Base-by-base conservation (phyloP, 2,329 filamentous ascomycete species). In the Aspergillus aculeatinus region DNA sequence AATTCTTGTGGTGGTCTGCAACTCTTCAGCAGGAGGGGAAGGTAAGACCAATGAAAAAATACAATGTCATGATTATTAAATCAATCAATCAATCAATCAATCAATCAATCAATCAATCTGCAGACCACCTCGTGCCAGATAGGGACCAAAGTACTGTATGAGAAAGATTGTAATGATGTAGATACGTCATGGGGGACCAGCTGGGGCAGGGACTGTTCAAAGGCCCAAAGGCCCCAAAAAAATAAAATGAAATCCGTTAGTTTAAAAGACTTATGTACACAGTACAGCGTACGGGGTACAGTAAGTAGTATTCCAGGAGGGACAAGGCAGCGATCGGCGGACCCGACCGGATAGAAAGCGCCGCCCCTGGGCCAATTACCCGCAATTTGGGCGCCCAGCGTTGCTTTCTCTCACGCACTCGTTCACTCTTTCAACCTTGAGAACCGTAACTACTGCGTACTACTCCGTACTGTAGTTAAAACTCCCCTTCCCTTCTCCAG, bases 321-420 rank as follows among this genome's bases (percentile, higher is more conserved):
- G 39, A 67, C 60, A 48, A 31, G 65, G 60, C 23, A 66, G 53
- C 33, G 67, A 69, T 69, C 66, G 55, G 59, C 65, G 47, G 59
- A 63, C 68, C 65, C 58, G 57, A 39, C 62, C 67, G 67, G 67
- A 66, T 44, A 44, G 14, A 62, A 59, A 57, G 52, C 57, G 59
- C 58, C 27, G 39, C 62, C 64, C 65, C 59, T 60, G 60, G 64
- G 60, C 25, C 21, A 57, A 55, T 54, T 51, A 59, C 48, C 59
- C 57, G 35, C 44, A 50, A 51, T 58, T 63, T 61, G 58, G 56
- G 59, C 59, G 54, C 54, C 39, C 47, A 54, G 48, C 58, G 53
- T 48, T 35, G 48, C 53, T 48, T 25, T 29, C 7, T 6, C 10
- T 49, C 6, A 9, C 12, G 3, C 4, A 7, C 29, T 31, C 48